Evolutionary conservation across 495 filamentous ascomycete genomes (phyloP).

Genomic region (Elasticomyces elasticus): DNA sequence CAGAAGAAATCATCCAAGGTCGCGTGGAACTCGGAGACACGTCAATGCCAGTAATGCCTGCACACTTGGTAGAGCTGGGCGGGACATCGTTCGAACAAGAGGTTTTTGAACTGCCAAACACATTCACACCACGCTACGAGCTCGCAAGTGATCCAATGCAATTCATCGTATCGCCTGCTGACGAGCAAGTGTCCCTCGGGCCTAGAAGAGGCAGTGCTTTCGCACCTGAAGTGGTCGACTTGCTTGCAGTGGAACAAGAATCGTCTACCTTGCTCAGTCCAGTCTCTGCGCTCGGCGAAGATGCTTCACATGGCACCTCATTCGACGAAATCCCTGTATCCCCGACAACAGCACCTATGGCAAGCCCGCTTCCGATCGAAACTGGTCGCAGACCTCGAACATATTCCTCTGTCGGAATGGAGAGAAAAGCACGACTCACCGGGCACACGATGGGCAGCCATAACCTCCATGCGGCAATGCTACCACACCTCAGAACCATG

Average conservation of each 20-base stretch:
- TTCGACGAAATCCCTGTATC: not conserved
- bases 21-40: constrained; percentile 14
- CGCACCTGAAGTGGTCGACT: constrained; percentile 21
- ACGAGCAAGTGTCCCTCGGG: not conserved
- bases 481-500: constrained; percentile 47
- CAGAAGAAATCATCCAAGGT: constrained; percentile 12
- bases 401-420: constrained; percentile 13
- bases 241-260: not conserved
- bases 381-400: not conserved
- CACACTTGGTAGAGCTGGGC: constrained; percentile 23
- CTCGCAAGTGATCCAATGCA: constrained; percentile 31
- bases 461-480: constrained; percentile 45
- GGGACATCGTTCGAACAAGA: constrained; percentile 11
- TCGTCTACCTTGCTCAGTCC: constrained; percentile 2
- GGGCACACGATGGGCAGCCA: not conserved
- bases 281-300: constrained; percentile 5
- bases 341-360: not conserved
- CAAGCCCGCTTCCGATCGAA: not conserved
- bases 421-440: constrained; percentile 21
- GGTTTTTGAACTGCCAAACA: constrained; percentile 36
- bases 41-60: constrained; percentile 5
- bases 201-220: constrained; percentile 25
- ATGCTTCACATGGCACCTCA: not conserved
- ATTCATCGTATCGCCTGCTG: constrained; percentile 19
- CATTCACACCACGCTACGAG: constrained; percentile 38